Conservation (phyloP, 768 basidiomycete species). For the Phaeotremella fagi region DNA sequence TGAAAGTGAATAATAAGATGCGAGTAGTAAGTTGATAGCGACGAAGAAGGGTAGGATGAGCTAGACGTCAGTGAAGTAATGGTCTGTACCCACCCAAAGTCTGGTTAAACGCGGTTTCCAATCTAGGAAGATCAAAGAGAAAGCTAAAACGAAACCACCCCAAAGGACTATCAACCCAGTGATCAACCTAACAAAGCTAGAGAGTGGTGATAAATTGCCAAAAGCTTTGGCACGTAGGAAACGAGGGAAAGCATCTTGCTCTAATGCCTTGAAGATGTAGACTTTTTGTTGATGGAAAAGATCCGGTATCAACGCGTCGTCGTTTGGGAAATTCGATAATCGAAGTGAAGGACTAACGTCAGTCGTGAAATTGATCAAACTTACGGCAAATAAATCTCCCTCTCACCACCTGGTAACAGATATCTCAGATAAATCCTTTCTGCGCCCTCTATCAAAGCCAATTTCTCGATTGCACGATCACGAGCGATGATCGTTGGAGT, state of each 20-base stretch:
- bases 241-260: slow-evolving; percentile 62
- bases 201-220: slow-evolving; percentile 89
- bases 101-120: slow-evolving; percentile 85
- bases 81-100: slow-evolving; percentile 80
- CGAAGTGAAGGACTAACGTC: slow-evolving; percentile 65
- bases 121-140: slow-evolving; percentile 90
- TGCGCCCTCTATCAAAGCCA: slow-evolving; percentile 84
- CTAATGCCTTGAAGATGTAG: slow-evolving; percentile 93
- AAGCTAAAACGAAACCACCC: slow-evolving; percentile 87
- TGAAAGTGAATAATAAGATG: slow-evolving; percentile 95
- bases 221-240: slow-evolving; percentile 98
- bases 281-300: slow-evolving; percentile 97
- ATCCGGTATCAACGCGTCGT: slow-evolving; percentile 72
- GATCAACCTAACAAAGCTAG: slow-evolving; percentile 77
- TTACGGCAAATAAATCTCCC: slow-evolving; percentile 91
- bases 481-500: slow-evolving; percentile 93
- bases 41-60: slow-evolving; percentile 90
- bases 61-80: slow-evolving; percentile 50
- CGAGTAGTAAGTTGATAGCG: slow-evolving; percentile 83
- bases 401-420: slow-evolving; percentile 81
- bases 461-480: slow-evolving; percentile 79
- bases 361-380: slow-evolving; percentile 5
- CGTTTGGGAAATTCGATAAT: slow-evolving; percentile 83
- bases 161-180: slow-evolving; percentile 80
- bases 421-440: slow-evolving; percentile 96